Evolutionary conservation across 768 basidiomycete genomes (phyloP), one percentile per base, ranked within the genome.

Genomic region (Heimioporus sp.): DNA sequence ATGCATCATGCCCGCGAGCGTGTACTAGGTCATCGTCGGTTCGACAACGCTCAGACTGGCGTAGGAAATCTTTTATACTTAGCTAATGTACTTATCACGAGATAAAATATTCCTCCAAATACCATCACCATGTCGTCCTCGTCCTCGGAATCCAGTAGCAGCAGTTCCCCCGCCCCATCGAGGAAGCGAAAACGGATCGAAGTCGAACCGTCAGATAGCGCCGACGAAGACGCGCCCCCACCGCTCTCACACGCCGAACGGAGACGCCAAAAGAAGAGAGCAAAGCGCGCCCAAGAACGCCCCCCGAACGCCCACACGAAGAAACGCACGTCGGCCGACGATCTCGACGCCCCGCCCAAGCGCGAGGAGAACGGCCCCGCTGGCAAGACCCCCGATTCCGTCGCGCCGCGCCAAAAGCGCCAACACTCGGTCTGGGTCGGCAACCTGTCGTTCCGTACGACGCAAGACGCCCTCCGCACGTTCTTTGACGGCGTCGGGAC

Each of bases 381-480:
- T n/a, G n/a, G 54, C 20, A 59, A 45, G n/a, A 5, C 37, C 4
- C 41, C 7, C 31, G 63, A 54, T n/a, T n/a, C n/a, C n/a, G n/a
- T n/a, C 48, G 44, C 52, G 38, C 21, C 53, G 59, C 56, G 63
- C 50, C 58, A 55, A 63, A 85, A 84, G 67, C 82, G 87, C 21
- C 83, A 90, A 68, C 85, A 95, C 66, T 95, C 92, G 5, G 78
- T 98, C 43, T 98, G 96, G 96, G 89, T 98, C 30, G 96, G 96
- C 38, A 98, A 98, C 71, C 65, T 98, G 67, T 80, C 89, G 7
- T 98, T 88, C 78, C 89, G 87, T 71, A 98, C 96, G 46, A 90
- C 87, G 0, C 73, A 78, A 51, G 82, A 87, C 11, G 73, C 85
- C n/a, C 71, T 98, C 31, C 78, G 75, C 38, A 62, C 59, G 30